Percentiles rank a stretch among this genome's conserved stretches.
Conservation (phyloP, 805 yeast species). For the Nakazawaea pomicola region DNA sequence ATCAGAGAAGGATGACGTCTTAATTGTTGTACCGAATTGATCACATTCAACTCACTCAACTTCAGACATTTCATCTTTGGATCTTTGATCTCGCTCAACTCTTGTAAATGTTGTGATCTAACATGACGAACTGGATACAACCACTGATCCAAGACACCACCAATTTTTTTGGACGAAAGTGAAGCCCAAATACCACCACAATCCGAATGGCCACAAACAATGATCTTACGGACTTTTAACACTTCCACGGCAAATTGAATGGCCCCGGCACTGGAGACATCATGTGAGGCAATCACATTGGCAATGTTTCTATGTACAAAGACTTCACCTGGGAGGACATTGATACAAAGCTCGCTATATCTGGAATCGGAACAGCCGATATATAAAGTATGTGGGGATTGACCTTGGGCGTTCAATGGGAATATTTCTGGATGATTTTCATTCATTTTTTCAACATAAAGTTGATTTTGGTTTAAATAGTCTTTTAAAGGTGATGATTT, state of each 20-base stretch:
- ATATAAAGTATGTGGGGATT: constrained; percentile 90
- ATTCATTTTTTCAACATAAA: constrained; percentile 40
- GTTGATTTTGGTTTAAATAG: constrained; percentile 41
- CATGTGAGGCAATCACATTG: constrained; percentile 66
- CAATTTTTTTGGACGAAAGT: constrained; percentile 55
- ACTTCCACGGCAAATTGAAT: constrained; percentile 86
- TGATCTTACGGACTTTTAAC: constrained; percentile 71
- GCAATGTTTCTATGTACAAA: constrained; percentile 89
- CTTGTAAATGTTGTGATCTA: constrained; percentile 51
- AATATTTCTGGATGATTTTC: constrained; percentile 52
- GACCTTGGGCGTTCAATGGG: constrained; percentile 71
- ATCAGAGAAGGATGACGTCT: constrained; percentile 62
- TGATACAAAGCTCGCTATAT: constrained; percentile 73
- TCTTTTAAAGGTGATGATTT: constrained; percentile 46
- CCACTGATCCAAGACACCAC: constrained; percentile 72
- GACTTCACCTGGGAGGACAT: constrained; percentile 85
- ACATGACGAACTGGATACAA: constrained; percentile 63
- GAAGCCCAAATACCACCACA: constrained; percentile 93
- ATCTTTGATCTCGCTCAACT: constrained; percentile 44
- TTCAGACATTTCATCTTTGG: constrained; percentile 51
- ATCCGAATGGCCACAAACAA: constrained; percentile 91
- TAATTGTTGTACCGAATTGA: constrained; percentile 65
- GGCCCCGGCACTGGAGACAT: constrained; percentile 69
- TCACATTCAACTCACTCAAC: constrained; percentile 72
- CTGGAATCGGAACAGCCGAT: constrained; percentile 94